Evolutionary conservation across 1,284 basidiomycete genomes (phyloP), one percentile per base, ranked within the genome.

Genomic region (Microbotryomycetes sp.): DNA sequence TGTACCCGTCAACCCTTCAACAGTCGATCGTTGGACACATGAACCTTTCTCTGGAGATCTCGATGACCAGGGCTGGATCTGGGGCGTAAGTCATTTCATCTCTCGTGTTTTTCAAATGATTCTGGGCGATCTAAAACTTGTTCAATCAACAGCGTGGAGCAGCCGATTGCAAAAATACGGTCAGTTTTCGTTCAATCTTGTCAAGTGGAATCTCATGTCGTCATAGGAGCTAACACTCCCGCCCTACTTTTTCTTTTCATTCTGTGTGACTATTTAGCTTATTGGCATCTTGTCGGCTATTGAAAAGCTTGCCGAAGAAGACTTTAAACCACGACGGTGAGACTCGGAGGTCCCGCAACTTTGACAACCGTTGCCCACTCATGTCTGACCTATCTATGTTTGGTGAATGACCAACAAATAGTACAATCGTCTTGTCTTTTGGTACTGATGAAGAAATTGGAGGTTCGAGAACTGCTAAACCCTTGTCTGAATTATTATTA

Each of bases 391-490:
- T n/a, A 46, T 46, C n/a, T 46, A n/a, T 14, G 14, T 14, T 46
- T 15, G 14, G 19, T 15, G 31, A 22, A 57, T 48, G 3, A 58
- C 56, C 19, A 51, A 51, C 48, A 58, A 29, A 23, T 36, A 60
- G 84, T 4, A 78, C 79, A 0, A 75, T 88, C 47, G 77, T 87
- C 25, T 76, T 86, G 26, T 81, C 82, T 1, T 84, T 82, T 55
- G 87, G 87, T n/a, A 83, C 83, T 60, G 86, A 88, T 69, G 87
- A 88, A 69, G 86, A 88, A 74, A 73, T 77, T 3, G 78, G 80
- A 28, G 84, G 84, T 2, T 49, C 50, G n/a, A 73, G 83, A 80
- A 85, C 85, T n/a, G 86, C 85, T 3, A 73, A 72, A 6, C 63
- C 77, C 42, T 75, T 87, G 50, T 78, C 78, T 22, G 63, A 76